Percentiles rank a stretch among this genome's conserved stretches.
phyloP scores from a whole-genome alignment of 2,329 filamentous ascomycete species.

The Aspergillus quadrilineatus region DNA sequence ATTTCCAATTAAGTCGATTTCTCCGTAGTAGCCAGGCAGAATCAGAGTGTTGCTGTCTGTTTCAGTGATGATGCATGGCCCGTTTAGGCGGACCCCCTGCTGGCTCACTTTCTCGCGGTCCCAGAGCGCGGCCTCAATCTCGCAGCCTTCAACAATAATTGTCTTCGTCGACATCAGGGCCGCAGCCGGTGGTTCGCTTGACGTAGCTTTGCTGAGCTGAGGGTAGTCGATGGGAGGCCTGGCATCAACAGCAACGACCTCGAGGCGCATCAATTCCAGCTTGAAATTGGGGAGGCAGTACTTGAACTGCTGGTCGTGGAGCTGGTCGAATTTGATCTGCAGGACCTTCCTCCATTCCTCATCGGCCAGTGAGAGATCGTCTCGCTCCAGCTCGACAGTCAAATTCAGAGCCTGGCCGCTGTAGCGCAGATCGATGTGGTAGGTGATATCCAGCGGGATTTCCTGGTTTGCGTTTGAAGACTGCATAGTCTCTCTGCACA shows the following conservation, averaged over 20 bases:
- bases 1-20: conserved; percentile 51
- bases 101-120: conserved; percentile 44
- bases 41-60: conserved; percentile 55
- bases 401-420: conserved; percentile 47
- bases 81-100: conserved; percentile 41
- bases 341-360: conserved; percentile 31
- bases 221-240: conserved; percentile 43
- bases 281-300: conserved; percentile 47
- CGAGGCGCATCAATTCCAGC: conserved; percentile 50
- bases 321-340: conserved; percentile 42
- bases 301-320: conserved; percentile 49
- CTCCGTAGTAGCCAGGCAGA: conserved; percentile 48
- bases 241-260: conserved; percentile 45
- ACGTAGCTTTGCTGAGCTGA: conserved; percentile 30
- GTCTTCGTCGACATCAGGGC: conserved; percentile 41
- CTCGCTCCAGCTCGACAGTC: conserved; percentile 34
- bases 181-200: conserved; percentile 31
- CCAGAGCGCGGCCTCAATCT: conserved; percentile 46
- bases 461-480: not conserved
- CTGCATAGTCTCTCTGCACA: conserved; percentile 23
- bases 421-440: conserved; percentile 50
- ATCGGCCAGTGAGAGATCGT: conserved; percentile 35
- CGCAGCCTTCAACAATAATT: conserved; percentile 44
- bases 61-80: conserved; percentile 51
- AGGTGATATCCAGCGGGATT: conserved; percentile 29